Evolutionary conservation across 345 rosid genomes (phyloP), one percentile per base, ranked within the genome.

Genomic region (Salix suchowensis): DNA sequence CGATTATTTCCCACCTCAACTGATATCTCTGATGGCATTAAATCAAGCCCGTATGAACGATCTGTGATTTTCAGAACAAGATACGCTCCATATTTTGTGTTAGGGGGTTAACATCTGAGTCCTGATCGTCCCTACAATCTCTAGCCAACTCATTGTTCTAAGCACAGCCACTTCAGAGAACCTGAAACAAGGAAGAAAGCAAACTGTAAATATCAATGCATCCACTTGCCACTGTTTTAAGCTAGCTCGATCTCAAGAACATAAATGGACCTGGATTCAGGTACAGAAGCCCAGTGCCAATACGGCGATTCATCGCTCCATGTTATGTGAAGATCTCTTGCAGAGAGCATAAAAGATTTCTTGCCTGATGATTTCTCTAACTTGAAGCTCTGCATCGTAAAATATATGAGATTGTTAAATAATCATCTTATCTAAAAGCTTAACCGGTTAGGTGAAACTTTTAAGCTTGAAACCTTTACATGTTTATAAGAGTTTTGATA

Each of bases 261-360:
- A 55, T 55, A 21, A 71, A 71, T 19, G 7, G 21, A 89, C 96
- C 92, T 89, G 42, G 97, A 92, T 75, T 85, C 75, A 44, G 89
- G 71, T 15, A 61, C 70, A 14, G 88, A 80, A 18, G 64, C 68
- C 97, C 96, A 94, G 21, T 69, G 32, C 97, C 97, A 94, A 61
- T 79, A 65, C 62, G 78, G 70, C 14, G 91, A 80, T 65, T 87
- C 83, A 72, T 80, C 60, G 68, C 90, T 83, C 85, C 86, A 77
- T 4, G 87, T 77, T 68, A 94, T 92, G 0, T 86, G 78, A 72
- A 92, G 88, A 74, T 88, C 89, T 79, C 91, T 91, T 34, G 98
- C 91, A 5, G 97, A 92, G 54, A 94, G 66, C 34, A 83, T 23
- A 55, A 81, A 91, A 0, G 86, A 87, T 36, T 79, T 83, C 79